phyloP scores from a whole-genome alignment of 1,139 yeast species.

The Hyphopichia buzzinii region DNA sequence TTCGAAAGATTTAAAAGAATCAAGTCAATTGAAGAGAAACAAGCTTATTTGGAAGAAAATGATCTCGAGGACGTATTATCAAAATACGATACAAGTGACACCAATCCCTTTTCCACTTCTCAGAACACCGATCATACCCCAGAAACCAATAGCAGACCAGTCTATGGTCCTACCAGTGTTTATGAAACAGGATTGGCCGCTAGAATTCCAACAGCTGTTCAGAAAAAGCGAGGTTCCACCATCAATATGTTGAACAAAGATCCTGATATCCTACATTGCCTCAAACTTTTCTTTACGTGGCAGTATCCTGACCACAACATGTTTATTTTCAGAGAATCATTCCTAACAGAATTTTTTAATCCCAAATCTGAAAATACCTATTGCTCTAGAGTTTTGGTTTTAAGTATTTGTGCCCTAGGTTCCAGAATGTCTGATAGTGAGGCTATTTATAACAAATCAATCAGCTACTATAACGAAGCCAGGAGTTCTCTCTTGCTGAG shows the following conservation, averaged over 20 bases:
- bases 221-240: conserved; percentile 22
- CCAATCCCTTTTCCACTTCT: background rate
- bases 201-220: conserved; percentile 14
- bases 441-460: conserved; percentile 35
- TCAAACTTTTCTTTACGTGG: conserved; percentile 61
- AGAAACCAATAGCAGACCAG: conserved; percentile 16
- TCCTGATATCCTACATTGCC: conserved; percentile 46
- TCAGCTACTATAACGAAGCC: conserved; percentile 47
- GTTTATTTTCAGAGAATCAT: conserved; percentile 64
- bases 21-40: conserved; percentile 19
- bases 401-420: conserved; percentile 58
- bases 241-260: conserved; percentile 33
- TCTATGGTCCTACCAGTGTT: conserved; percentile 54
- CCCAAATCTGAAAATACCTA: conserved; percentile 46
- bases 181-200: conserved; percentile 34
- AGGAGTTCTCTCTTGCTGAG: conserved; percentile 38
- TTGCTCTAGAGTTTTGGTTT: conserved; percentile 51
- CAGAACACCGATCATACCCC: background rate
- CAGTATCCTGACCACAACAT: conserved; percentile 63
- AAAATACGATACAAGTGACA: conserved; percentile 6
- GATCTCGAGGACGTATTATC: conserved; percentile 14
- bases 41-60: conserved; percentile 18
- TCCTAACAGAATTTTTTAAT: conserved; percentile 54
- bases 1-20: conserved; percentile 22
- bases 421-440: conserved; percentile 48